phyloP scores from a whole-genome alignment of 2,329 filamentous ascomycete species.

The Fusarium vanettenii region DNA sequence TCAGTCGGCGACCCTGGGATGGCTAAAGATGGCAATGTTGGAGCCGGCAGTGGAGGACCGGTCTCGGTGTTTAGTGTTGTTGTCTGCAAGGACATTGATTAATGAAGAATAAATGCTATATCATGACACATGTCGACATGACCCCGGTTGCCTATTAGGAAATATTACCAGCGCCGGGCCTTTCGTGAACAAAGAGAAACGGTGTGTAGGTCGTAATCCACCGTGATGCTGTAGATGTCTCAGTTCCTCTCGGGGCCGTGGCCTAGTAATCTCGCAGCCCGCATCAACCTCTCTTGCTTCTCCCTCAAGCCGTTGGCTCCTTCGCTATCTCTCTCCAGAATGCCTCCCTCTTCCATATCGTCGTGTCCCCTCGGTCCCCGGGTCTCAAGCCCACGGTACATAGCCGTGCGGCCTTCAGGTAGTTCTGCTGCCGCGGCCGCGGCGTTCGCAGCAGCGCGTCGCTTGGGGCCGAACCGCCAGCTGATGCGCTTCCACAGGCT shows the following conservation, averaged over 20 bases:
- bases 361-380: conserved; percentile 30
- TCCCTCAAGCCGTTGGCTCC: conserved; percentile 46
- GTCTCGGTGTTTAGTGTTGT: conserved; percentile 29
- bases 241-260: conserved; percentile 32
- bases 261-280: conserved; percentile 54
- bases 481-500: conserved; percentile 45
- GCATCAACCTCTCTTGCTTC: conserved; percentile 53
- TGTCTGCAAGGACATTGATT: conserved; percentile 39
- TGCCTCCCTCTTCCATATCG: conserved; percentile 34
- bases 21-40: conserved; percentile 5
- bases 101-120: conserved; percentile 47
- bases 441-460: conserved; percentile 29
- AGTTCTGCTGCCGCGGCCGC: conserved; percentile 37
- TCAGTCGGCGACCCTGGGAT: neutral
- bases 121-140: conserved; percentile 46
- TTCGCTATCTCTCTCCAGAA: conserved; percentile 42
- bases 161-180: conserved; percentile 30
- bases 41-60: conserved; percentile 20
- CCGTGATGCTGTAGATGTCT: conserved; percentile 1
- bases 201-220: neutral
- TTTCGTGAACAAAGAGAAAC: conserved; percentile 25
- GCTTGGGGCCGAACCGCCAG: conserved; percentile 40
- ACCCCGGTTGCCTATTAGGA: conserved; percentile 37
- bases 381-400: conserved; percentile 48
- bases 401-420: conserved; percentile 47